Evolutionary conservation across 2,329 filamentous ascomycete species (phyloP).

Genomic region (Septoria petroselini): DNA sequence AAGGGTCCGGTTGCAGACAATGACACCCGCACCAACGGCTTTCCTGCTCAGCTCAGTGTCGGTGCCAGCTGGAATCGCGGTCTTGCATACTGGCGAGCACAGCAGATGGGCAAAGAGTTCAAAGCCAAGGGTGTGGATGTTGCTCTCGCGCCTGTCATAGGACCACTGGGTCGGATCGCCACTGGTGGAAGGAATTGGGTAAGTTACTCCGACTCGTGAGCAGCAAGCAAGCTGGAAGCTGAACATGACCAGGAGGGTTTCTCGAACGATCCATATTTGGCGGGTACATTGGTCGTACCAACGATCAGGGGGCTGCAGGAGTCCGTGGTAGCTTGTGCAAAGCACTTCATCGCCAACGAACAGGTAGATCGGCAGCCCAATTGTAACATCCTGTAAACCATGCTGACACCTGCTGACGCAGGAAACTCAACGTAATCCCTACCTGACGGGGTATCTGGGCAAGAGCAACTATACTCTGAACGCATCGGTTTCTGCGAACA

Average conservation of each 20-base stretch:
- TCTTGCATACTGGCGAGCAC: slow-evolving; percentile 52
- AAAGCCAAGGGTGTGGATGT: slow-evolving; percentile 56
- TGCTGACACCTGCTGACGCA: too few relatives aligned
- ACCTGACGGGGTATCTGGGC: too few relatives aligned
- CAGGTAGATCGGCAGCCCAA: slow-evolving; percentile 51
- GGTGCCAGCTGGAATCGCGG: slow-evolving; percentile 53
- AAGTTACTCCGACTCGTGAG: too few relatives aligned
- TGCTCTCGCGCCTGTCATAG: slow-evolving; percentile 65
- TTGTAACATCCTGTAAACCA: too few relatives aligned
- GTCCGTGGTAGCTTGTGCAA: slow-evolving; percentile 56
- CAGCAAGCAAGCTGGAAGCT: too few relatives aligned
- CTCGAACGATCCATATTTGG: slow-evolving; percentile 64
- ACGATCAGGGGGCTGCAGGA: slow-evolving; percentile 58
- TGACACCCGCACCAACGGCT: too few relatives aligned
- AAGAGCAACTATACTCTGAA: too few relatives aligned
- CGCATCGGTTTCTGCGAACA: too few relatives aligned
- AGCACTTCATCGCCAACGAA: slow-evolving; percentile 55
- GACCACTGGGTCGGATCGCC: slow-evolving; percentile 67
- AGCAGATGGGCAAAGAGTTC: slow-evolving; percentile 58
- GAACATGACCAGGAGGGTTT: too few relatives aligned
- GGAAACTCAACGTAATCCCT: too few relatives aligned
- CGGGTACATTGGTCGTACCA: slow-evolving; percentile 50
- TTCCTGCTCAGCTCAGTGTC: too few relatives aligned
- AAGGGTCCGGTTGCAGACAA: too few relatives aligned
- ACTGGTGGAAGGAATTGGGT: slow-evolving; percentile 67